These are phyloP conservation scores for Davidsoniella eucalypti DNA, from an alignment of 2,329 filamentous ascomycete genomes.

Conservation along the genomic window DNA sequence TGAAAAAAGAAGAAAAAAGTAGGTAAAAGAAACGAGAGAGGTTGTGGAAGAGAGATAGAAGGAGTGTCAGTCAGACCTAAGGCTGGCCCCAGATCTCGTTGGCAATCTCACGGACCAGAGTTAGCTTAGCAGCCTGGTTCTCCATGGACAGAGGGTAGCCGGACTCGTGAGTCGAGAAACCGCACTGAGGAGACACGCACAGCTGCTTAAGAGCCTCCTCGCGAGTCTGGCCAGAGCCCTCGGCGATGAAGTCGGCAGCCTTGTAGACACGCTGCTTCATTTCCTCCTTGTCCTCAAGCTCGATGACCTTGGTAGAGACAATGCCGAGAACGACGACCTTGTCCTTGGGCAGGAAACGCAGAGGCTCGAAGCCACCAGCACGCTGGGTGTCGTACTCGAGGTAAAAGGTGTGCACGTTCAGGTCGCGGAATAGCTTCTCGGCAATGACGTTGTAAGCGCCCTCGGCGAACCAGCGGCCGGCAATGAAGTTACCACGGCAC, in stretches of 20 bases:
- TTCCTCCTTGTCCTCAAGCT: constrained; percentile 37
- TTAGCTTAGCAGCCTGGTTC: constrained; percentile 55
- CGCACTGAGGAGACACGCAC: constrained; percentile 53
- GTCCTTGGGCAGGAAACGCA: constrained; percentile 38
- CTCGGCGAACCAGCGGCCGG: constrained; percentile 46
- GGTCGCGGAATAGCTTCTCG: constrained; percentile 39
- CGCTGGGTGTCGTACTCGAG: constrained; percentile 43
- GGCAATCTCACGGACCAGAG: constrained; percentile 49
- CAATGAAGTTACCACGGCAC: constrained; percentile 40
- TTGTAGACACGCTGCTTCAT: constrained; percentile 37
- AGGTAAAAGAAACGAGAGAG: not conserved
- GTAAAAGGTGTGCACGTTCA: constrained; percentile 45
- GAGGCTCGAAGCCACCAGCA: constrained; percentile 45
- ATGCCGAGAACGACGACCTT: constrained; percentile 48
- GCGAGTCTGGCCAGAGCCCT: constrained; percentile 43
- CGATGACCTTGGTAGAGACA: constrained; percentile 42
- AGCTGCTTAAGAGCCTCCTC: constrained; percentile 48
- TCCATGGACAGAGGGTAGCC: constrained; percentile 46
- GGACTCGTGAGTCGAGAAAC: constrained; percentile 51
- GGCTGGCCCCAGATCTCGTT: constrained; percentile 40
- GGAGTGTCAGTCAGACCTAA: not conserved
- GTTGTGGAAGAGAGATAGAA: not conserved
- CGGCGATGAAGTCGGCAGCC: constrained; percentile 48
- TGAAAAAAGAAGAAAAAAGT: too few relatives aligned
- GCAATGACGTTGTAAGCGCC: constrained; percentile 48